Conservation (phyloP, 2,329 filamentous ascomycete genomes). For the Ceratocystis huliohia region DNA sequence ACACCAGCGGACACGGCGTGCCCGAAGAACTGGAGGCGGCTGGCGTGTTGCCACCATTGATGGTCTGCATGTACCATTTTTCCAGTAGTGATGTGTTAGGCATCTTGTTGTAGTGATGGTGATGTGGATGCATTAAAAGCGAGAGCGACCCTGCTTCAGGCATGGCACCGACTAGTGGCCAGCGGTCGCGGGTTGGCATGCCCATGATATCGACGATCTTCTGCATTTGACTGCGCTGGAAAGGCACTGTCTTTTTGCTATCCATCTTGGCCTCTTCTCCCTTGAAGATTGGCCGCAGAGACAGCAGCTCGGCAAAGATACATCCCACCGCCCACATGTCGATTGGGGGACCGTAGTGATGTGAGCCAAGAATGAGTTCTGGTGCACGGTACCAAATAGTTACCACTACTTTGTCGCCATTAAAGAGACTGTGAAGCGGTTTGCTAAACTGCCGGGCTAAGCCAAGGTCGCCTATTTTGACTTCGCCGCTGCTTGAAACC, state of each 20-base stretch:
- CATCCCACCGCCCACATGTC: conserved; percentile 97
- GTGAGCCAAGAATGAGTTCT: conserved; percentile 76
- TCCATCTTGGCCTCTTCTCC: conserved; percentile 99
- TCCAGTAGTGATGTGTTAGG: conserved; percentile 46
- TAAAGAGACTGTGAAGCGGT: conserved; percentile 79
- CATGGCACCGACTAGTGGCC: conserved; percentile 75
- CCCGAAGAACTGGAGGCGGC: conserved; percentile 34
- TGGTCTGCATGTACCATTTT: conserved; percentile 64
- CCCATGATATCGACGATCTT: conserved; percentile 97
- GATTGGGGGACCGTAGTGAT: conserved; percentile 95
- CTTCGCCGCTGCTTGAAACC: conserved; percentile 78
- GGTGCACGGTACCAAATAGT: conserved; percentile 98
- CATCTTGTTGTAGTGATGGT: conserved; percentile 26
- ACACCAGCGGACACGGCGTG: conserved; percentile 36
- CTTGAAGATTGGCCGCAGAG: conserved; percentile 89
- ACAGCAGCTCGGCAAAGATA: conserved; percentile 90
- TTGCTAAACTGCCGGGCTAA: conserved; percentile 89
- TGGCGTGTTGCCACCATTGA: conserved; percentile 44
- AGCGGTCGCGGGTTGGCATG: conserved; percentile 73
- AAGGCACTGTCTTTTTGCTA: conserved; percentile 91
- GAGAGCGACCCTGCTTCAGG: conserved; percentile 67
- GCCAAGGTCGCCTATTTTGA: conserved; percentile 90
- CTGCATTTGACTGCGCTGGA: conserved; percentile 97
- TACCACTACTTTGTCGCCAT: conserved; percentile 93
- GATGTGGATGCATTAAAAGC: conserved; percentile 25